These are phyloP conservation scores for Leptodontidium sp. DNA, from an alignment of 2,329 filamentous ascomycete genomes.

Conservation along the genomic window DNA sequence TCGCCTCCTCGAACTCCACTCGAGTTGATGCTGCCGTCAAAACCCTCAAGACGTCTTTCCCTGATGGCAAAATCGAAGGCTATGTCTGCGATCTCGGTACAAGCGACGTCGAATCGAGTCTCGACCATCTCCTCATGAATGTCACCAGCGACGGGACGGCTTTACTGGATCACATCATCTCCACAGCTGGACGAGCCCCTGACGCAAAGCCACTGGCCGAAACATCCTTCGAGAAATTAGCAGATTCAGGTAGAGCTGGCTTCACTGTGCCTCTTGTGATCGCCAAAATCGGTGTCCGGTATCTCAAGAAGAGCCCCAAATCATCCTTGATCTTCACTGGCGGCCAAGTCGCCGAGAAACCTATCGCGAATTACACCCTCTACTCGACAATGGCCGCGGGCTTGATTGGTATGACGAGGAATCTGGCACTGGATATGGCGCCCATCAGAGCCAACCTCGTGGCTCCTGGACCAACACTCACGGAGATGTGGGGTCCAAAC, in stretches of 20 bases:
- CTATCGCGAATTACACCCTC: no score
- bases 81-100: conserved; percentile 25
- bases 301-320: no score
- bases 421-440: conserved; percentile 67
- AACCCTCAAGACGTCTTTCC: conserved; percentile 22
- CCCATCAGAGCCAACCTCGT: conserved; percentile 70
- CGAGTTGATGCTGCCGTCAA: conserved; percentile 57
- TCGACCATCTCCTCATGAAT: conserved; percentile 52
- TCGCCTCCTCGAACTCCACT: conserved; percentile 27
- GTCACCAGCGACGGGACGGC: conserved; percentile 8
- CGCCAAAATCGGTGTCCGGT: no score
- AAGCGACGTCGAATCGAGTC: conserved; percentile 46
- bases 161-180: conserved; percentile 37
- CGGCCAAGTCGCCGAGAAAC: no score
- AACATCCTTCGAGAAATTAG: not conserved
- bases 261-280: conserved; percentile 52
- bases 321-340: no score
- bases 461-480: conserved; percentile 60
- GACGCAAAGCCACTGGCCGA: conserved; percentile 17
- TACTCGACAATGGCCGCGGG: conserved; percentile 57
- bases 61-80: conserved; percentile 27
- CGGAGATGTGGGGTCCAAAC: conserved; percentile 52
- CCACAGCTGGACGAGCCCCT: conserved; percentile 28
- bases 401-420: conserved; percentile 59
- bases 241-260: not conserved